phyloP scores from a whole-genome alignment of 2,329 filamentous ascomycete genomes.

The Clarireedia sp. region DNA sequence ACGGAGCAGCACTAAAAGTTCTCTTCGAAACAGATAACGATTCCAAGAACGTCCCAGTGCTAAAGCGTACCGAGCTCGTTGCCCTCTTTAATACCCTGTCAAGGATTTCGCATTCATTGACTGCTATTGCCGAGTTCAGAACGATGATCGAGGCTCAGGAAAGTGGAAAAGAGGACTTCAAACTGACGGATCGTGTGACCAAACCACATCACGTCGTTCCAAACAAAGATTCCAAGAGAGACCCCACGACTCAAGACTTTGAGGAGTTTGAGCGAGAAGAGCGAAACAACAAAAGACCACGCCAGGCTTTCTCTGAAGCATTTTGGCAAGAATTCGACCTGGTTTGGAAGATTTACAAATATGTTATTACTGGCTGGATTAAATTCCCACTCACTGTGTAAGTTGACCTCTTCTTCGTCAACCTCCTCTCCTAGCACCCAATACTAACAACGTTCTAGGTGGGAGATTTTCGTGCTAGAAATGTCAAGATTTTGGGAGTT shows the following conservation, averaged over 20 bases:
- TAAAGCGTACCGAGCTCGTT: constrained; percentile 87
- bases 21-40: constrained; percentile 79
- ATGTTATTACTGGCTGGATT: constrained; percentile 64
- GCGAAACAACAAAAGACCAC: constrained; percentile 24
- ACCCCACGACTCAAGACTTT: constrained; percentile 35
- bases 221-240: constrained; percentile 20
- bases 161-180: constrained; percentile 20
- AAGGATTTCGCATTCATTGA: constrained; percentile 73
- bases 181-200: constrained; percentile 23
- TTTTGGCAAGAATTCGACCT: constrained; percentile 56
- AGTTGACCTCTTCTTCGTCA: constrained; percentile 31
- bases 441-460: constrained; percentile 31
- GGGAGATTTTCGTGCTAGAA: constrained; percentile 46
- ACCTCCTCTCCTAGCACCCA: background rate
- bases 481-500: constrained; percentile 47
- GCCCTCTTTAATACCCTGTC: constrained; percentile 92
- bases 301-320: constrained; percentile 42
- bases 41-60: constrained; percentile 53
- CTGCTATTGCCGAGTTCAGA: constrained; percentile 66
- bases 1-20: constrained; percentile 90
- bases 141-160: constrained; percentile 39
- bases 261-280: constrained; percentile 31
- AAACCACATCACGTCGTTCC: constrained; percentile 38
- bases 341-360: constrained; percentile 54
- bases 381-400: constrained; percentile 61